phyloP scores from a whole-genome alignment of 2,329 filamentous ascomycete species.

The Verticillium albo-atrum region DNA sequence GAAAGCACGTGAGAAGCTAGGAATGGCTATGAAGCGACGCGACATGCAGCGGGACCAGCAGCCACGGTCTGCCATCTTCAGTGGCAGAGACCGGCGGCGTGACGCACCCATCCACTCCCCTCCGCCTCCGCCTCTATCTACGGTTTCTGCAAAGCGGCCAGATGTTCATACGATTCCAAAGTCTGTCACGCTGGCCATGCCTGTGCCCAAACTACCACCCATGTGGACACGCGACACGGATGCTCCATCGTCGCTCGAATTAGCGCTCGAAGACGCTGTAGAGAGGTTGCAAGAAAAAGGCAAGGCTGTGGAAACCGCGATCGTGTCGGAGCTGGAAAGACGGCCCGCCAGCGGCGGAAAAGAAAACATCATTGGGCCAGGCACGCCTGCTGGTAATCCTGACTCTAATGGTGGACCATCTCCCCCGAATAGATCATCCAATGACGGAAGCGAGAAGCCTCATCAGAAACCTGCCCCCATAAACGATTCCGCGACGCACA shows the following conservation, averaged over 20 bases:
- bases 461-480: too few species aligned
- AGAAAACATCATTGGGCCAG: background rate
- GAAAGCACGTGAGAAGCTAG: constrained; percentile 15
- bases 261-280: constrained; percentile 22
- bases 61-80: background rate
- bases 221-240: constrained; percentile 20
- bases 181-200: background rate
- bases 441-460: background rate
- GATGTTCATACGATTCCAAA: background rate
- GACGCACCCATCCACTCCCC: background rate
- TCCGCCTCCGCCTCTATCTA: background rate
- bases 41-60: background rate
- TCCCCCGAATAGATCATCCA: background rate
- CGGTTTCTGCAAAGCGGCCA: background rate
- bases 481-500: background rate
- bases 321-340: background rate
- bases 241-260: constrained; percentile 24
- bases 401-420: background rate
- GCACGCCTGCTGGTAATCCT: background rate
- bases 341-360: background rate
- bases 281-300: constrained; percentile 17
- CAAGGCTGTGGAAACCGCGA: background rate
- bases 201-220: constrained; percentile 20
- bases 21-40: background rate
- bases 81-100: background rate